Percentiles rank a stretch among this genome's conserved stretches.
phyloP scores from a whole-genome alignment of 345 rosid genomes.

The Eucalyptus urophylla region DNA sequence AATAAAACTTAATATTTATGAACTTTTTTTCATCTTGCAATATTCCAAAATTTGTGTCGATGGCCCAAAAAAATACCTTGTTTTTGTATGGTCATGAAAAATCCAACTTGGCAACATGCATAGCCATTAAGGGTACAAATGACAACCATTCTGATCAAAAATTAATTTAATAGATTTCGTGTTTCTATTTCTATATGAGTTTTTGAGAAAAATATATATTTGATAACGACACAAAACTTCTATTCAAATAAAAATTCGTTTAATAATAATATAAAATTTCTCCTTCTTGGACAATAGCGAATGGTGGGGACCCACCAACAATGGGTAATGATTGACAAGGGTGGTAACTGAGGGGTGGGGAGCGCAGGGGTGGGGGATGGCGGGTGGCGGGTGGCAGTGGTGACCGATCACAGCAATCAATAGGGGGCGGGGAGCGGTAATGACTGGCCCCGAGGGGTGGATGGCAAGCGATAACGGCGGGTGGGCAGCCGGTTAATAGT shows the following conservation, averaged over 20 bases:
- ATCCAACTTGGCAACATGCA: background rate
- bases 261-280: too few relatives aligned
- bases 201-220: too few relatives aligned
- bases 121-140: background rate
- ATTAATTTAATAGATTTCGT: too few relatives aligned
- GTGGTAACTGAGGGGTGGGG: too few relatives aligned
- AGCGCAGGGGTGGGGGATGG: accelerated
- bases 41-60: too few relatives aligned
- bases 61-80: background rate
- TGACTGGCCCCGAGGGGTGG: accelerated
- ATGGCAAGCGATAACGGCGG: accelerated
- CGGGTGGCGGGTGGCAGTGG: accelerated
- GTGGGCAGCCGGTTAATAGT: accelerated
- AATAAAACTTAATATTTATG: too few relatives aligned
- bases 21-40: too few relatives aligned
- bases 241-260: accelerated
- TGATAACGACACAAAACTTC: accelerated
- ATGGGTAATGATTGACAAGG: accelerated
- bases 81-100: accelerated
- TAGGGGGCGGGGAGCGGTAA: accelerated
- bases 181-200: too few relatives aligned
- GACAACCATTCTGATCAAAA: accelerated
- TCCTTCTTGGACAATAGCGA: accelerated
- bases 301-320: accelerated
- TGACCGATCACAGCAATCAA: accelerated